These are phyloP conservation scores for Sugiyamaella qingdaonensis DNA, from an alignment of 805 yeast species.

Conservation along the genomic window DNA sequence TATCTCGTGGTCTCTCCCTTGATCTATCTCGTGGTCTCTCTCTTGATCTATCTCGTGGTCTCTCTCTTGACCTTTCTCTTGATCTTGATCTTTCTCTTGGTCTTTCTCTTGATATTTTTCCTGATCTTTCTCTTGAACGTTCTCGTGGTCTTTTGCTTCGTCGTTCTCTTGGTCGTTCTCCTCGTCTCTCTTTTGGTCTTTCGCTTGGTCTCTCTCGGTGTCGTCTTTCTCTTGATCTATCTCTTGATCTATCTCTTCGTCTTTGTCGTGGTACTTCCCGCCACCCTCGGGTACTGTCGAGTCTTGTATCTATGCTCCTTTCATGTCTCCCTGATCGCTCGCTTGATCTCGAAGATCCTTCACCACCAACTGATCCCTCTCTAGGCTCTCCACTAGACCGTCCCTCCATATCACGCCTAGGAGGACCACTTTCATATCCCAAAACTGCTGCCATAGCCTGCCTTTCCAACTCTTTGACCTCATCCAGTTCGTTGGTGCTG, in stretches of 20 bases:
- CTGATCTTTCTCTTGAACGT: not conserved
- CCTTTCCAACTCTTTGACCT: conserved; percentile 8
- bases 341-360: no score
- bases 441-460: conserved; percentile 10
- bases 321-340: not conserved
- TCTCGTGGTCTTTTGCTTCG: not conserved
- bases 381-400: not conserved
- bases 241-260: not conserved
- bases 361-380: no score
- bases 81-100: not conserved
- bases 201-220: not conserved
- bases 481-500: not conserved
- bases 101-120: conserved; percentile 3
- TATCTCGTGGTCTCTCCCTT: not conserved
- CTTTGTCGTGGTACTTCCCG: not conserved
- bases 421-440: conserved; percentile 2
- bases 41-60: not conserved
- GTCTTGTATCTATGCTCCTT: no score
- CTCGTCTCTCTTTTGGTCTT: not conserved
- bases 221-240: not conserved
- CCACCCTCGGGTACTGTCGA: not conserved
- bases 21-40: not conserved
- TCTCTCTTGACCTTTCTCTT: not conserved
- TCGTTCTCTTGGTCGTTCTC: not conserved
- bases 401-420: no score